These are phyloP conservation scores for Prunus mume DNA, from an alignment of 306 rosid genomes.

Conservation along the genomic window DNA sequence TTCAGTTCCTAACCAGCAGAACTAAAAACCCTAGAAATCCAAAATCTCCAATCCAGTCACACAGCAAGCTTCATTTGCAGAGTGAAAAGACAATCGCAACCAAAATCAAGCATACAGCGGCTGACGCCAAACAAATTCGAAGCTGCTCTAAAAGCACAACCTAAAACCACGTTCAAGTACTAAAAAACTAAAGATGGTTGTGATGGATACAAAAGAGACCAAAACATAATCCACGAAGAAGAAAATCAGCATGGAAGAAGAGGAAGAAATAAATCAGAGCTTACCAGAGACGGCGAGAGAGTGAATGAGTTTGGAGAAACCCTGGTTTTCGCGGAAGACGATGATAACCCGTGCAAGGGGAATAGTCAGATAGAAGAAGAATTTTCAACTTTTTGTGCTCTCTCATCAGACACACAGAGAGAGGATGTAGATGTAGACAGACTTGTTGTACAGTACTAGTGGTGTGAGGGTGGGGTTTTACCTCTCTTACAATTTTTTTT, in stretches of 20 bases:
- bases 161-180: neutral
- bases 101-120: neutral
- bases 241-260: conserved; percentile 10
- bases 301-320: conserved; percentile 17
- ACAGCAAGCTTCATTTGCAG: conserved; percentile 14
- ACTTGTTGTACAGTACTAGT: neutral
- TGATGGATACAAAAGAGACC: neutral
- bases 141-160: neutral
- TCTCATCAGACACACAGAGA: neutral
- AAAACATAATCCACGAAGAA: neutral
- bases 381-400: conserved; percentile 9
- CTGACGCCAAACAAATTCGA: conserved; percentile 14
- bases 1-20: neutral
- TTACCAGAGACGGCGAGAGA: conserved; percentile 24
- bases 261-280: conserved; percentile 18
- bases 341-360: conserved; percentile 27
- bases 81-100: neutral
- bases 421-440: neutral
- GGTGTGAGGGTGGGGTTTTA: conserved; percentile 17
- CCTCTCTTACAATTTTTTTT: conserved; percentile 10
- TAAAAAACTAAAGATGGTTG: neutral
- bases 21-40: conserved; percentile 24
- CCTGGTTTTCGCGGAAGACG: conserved; percentile 10
- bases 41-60: conserved; percentile 8
- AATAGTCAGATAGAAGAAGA: conserved; percentile 21